Percentiles rank a stretch among this genome's conserved stretches.
phyloP scores from a whole-genome alignment of 2,329 filamentous ascomycete genomes.

The Aureobasidium namibiae region DNA sequence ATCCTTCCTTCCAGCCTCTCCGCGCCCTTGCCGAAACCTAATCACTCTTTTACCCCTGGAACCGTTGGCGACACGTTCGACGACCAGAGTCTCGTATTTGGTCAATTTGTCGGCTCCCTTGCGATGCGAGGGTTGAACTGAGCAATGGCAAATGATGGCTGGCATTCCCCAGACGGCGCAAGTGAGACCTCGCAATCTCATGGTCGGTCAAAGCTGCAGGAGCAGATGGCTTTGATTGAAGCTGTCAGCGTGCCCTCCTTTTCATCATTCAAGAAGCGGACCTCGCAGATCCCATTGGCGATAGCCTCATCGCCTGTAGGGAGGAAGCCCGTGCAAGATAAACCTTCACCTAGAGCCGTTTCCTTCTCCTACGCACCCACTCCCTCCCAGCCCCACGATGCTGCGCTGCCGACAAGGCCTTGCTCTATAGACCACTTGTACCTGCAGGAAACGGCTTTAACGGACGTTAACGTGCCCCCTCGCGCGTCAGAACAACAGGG shows the following conservation, averaged over 20 bases:
- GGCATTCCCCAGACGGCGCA: slow-evolving; percentile 9
- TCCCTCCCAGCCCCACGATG: slow-evolving; percentile 20
- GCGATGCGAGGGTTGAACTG: not conserved
- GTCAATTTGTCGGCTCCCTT: not conserved
- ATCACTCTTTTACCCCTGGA: not conserved
- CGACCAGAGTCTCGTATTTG: not conserved
- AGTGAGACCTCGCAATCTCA: slow-evolving; percentile 11
- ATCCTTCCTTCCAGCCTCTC: not conserved
- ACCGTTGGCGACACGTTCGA: slow-evolving; percentile 9
- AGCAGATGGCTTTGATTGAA: not conserved
- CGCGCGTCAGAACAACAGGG: slow-evolving; percentile 24
- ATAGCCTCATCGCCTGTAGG: slow-evolving; percentile 36
- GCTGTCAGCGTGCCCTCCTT: slow-evolving; percentile 30
- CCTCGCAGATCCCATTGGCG: slow-evolving; percentile 30
- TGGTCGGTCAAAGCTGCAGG: slow-evolving; percentile 4
- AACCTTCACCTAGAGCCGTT: slow-evolving; percentile 39
- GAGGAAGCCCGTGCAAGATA: slow-evolving; percentile 47
- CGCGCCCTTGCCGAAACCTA: not conserved
- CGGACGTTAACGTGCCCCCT: slow-evolving; percentile 25
- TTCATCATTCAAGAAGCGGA: slow-evolving; percentile 35
- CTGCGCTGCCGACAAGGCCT: slow-evolving; percentile 21
- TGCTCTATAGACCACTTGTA: slow-evolving; percentile 26
- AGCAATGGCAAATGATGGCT: slow-evolving; percentile 4
- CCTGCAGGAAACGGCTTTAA: slow-evolving; percentile 21
- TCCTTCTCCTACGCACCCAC: slow-evolving; percentile 38